A percentile compares a stretch with the other conserved stretches of the same genome.
Conservation (phyloP, 768 basidiomycete genomes). For the Cyclocybe cylindracea region DNA sequence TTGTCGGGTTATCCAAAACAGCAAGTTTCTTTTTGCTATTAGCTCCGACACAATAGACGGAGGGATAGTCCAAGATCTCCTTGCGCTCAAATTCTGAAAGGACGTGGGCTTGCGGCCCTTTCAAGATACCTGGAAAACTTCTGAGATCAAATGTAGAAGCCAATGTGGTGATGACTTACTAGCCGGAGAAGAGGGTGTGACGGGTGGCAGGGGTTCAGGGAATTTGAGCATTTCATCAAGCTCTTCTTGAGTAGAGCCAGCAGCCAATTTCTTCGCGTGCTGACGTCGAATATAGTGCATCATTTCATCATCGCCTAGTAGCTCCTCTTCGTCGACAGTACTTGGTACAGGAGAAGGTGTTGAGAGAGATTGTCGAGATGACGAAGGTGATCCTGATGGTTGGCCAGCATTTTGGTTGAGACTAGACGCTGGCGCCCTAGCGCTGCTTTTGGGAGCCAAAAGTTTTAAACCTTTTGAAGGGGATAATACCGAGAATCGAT, state of each 20-base stretch:
- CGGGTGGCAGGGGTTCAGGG: constrained; percentile 85
- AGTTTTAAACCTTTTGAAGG: constrained; percentile 85
- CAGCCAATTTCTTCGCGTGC: constrained; percentile 82
- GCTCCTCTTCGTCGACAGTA: constrained; percentile 81
- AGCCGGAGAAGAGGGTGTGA: constrained; percentile 61
- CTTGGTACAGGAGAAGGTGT: constrained; percentile 85
- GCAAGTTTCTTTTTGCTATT: constrained; percentile 85
- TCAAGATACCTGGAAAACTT: constrained; percentile 55
- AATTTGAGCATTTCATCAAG: constrained; percentile 88
- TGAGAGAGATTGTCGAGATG: constrained; percentile 74
- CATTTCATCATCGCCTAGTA: constrained; percentile 97
- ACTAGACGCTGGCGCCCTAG: constrained; percentile 55
- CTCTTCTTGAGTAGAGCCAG: constrained; percentile 83
- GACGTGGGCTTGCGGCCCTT: constrained; percentile 63
- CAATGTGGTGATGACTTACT: constrained; percentile 46
- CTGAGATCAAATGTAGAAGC: background rate
- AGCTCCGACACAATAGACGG: constrained; percentile 81
- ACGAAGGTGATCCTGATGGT: constrained; percentile 60
- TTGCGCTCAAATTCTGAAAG: constrained; percentile 88
- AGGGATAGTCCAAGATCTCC: constrained; percentile 86
- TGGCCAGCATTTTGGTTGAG: constrained; percentile 54
- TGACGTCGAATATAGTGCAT: constrained; percentile 88
- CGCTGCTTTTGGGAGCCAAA: constrained; percentile 71
- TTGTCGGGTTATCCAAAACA: constrained; percentile 65
- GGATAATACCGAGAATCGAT: constrained; percentile 81